These are phyloP conservation scores for Cyberlindnera maritima DNA, from an alignment of 805 yeast species.

Conservation along the genomic window DNA sequence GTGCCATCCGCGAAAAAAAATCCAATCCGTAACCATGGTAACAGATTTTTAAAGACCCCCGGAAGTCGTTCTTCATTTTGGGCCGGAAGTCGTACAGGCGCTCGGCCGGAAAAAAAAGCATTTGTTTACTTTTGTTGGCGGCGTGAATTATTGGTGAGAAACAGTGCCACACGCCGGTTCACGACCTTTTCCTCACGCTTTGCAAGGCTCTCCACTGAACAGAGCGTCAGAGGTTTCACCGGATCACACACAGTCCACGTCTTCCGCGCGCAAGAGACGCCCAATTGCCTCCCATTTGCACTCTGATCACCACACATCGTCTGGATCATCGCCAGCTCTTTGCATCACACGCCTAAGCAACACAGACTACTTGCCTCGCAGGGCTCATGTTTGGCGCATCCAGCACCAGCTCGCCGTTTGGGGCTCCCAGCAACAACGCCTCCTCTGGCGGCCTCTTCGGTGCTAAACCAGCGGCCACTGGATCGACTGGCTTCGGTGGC, in stretches of 20 bases:
- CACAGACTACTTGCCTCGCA: neutral
- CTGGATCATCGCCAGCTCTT: neutral
- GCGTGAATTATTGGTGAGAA: neutral
- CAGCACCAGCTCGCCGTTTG: constrained; percentile 19
- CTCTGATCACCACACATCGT: neutral
- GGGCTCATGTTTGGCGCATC: constrained; percentile 18
- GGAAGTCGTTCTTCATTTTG: neutral
- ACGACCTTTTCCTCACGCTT: neutral
- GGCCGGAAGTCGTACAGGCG: no score
- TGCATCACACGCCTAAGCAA: neutral
- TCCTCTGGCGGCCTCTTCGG: constrained; percentile 14
- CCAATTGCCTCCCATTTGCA: neutral
- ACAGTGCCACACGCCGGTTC: neutral
- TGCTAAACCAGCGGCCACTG: constrained; percentile 6
- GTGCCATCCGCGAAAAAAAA: constrained; percentile 11
- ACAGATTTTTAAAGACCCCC: neutral
- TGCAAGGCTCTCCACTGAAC: neutral
- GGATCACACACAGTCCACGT: neutral
- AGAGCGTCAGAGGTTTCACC: neutral
- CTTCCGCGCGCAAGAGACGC: neutral
- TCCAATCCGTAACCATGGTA: neutral
- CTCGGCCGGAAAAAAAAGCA: constrained; percentile 1
- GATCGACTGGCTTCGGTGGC: constrained; percentile 9
- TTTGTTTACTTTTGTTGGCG: constrained; percentile 7
- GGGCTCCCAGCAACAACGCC: constrained; percentile 6